Conservation (phyloP, 148 eudicot species). For the Nepenthes gracilis region DNA sequence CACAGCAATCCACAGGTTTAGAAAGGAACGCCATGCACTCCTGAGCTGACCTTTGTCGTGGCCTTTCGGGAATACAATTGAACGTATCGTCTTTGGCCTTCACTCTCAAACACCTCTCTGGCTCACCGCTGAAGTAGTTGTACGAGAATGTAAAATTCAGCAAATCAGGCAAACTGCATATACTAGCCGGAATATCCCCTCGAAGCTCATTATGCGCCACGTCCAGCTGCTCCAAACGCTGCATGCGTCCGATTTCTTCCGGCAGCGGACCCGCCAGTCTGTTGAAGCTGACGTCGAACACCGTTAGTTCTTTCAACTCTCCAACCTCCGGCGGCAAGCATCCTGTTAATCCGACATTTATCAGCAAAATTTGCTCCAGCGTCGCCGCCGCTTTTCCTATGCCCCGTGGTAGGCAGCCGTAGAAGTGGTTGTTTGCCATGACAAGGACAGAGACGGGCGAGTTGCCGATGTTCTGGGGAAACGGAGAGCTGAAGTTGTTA, state of each 20-base stretch:
- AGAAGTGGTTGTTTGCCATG: slow-evolving; percentile 18
- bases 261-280: neutral
- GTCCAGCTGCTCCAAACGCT: neutral
- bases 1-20: slow-evolving; percentile 9
- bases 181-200: neutral
- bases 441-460: slow-evolving; percentile 19
- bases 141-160: slow-evolving; percentile 1
- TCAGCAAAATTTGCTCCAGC: slow-evolving; percentile 15
- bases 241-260: neutral
- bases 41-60: slow-evolving; percentile 32
- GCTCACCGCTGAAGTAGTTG: slow-evolving; percentile 42
- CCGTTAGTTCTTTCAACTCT: neutral
- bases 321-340: slow-evolving; percentile 17
- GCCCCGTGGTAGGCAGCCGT: slow-evolving; percentile 17
- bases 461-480: slow-evolving; percentile 20
- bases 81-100: slow-evolving; percentile 28
- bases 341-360: slow-evolving; percentile 11
- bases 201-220: neutral
- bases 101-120: slow-evolving; percentile 26
- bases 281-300: slow-evolving; percentile 12
- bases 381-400: slow-evolving; percentile 12
- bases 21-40: slow-evolving; percentile 36
- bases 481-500: slow-evolving; percentile 16
- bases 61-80: slow-evolving; percentile 47
- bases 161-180: neutral